Evolutionary conservation across 2,329 filamentous ascomycete species (phyloP).

Genomic region (Aspergillus persii): DNA sequence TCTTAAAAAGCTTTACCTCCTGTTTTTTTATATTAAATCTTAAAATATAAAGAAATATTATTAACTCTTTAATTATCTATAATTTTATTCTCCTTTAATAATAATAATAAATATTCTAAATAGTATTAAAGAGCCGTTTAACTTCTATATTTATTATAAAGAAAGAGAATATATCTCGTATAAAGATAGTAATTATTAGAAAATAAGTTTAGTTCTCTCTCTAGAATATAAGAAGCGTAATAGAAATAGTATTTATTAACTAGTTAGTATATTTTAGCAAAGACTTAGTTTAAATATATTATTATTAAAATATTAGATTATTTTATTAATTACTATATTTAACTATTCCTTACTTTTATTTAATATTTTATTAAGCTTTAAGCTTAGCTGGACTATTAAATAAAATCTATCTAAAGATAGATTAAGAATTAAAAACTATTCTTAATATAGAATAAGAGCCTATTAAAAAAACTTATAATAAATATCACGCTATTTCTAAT

Average conservation of each 20-base stretch:
- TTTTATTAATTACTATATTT: background rate
- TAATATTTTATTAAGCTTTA: background rate
- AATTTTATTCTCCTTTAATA: background rate
- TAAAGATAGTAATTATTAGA: background rate
- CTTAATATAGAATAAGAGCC: background rate
- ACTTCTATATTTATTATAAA: background rate
- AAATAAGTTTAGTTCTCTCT: conserved; percentile 20
- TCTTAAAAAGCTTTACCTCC: background rate
- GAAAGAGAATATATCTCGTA: background rate
- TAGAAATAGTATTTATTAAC: background rate
- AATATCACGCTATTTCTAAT: background rate
- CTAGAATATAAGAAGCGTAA: conserved; percentile 26
- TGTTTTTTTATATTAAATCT: background rate
- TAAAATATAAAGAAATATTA: background rate
- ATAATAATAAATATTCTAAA: background rate
- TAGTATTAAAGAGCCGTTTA: background rate
- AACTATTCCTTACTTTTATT: background rate
- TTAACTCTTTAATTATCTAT: background rate
- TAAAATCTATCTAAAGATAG: background rate
- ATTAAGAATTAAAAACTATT: background rate
- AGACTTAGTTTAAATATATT: background rate
- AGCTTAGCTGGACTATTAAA: background rate
- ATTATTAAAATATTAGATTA: background rate
- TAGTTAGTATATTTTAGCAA: background rate
- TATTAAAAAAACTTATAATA: background rate